Evolutionary conservation across 2,329 filamentous ascomycete species (phyloP).

Genomic region (Mycocentrospora acerina): DNA sequence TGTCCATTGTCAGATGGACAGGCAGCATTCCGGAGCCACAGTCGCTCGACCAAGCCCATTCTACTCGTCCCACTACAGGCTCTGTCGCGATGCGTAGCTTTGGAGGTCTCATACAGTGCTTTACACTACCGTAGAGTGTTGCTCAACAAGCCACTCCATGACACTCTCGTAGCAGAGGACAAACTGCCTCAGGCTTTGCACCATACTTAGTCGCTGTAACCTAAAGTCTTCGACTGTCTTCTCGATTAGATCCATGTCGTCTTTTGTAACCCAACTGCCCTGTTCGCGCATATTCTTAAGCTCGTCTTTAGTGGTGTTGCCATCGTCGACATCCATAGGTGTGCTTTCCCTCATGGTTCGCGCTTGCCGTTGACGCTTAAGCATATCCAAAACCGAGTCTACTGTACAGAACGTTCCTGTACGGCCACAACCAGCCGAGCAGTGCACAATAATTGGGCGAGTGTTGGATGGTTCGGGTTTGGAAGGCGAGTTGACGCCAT

Average conservation of each 20-base stretch:
- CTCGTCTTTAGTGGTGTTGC: constrained; percentile 9
- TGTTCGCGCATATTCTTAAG: constrained; percentile 43
- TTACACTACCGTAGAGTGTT: constrained; percentile 40
- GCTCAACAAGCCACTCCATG: constrained; percentile 74
- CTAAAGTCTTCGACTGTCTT: constrained; percentile 90
- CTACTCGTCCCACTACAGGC: too few relatives aligned
- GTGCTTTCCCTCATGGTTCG: constrained; percentile 34
- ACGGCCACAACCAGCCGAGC: constrained; percentile 91
- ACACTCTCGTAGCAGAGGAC: constrained; percentile 96
- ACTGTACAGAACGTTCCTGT: constrained; percentile 97
- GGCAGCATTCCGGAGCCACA: too few relatives aligned
- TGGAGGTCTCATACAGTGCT: neutral
- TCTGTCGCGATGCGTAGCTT: too few relatives aligned
- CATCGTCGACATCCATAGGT: constrained; percentile 45
- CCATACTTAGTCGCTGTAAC: constrained; percentile 88
- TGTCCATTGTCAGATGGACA: too few relatives aligned
- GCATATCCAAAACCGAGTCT: constrained; percentile 92
- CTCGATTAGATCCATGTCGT: constrained; percentile 76
- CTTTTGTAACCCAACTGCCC: constrained; percentile 67
- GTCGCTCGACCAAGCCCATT: too few relatives aligned
- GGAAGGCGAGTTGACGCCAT: constrained; percentile 49
- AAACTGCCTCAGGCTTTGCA: constrained; percentile 89
- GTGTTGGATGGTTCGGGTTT: constrained; percentile 56
- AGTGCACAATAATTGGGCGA: constrained; percentile 87
- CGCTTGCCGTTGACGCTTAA: constrained; percentile 74